A percentile compares a stretch with the other conserved stretches of the same genome.
Evolutionary conservation across 2,329 filamentous ascomycete genomes (phyloP).

Genomic region (Pyrenochaeta sp.): DNA sequence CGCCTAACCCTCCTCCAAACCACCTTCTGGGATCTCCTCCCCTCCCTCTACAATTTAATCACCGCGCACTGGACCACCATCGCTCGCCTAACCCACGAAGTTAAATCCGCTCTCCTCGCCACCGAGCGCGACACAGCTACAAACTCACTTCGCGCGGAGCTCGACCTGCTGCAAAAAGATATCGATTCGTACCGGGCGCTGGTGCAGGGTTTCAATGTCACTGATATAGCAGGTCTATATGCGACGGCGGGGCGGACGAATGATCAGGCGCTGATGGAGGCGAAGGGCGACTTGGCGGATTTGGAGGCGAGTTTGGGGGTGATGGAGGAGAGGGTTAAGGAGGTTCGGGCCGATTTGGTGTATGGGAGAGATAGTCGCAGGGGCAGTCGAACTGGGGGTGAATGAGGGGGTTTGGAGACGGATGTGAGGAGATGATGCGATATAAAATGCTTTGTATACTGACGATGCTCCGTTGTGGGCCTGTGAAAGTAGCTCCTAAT

Average conservation of each 20-base stretch:
- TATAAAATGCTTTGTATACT: too few relatives aligned
- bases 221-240: conserved; percentile 20
- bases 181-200: conserved; percentile 13
- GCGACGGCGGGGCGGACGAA: conserved; percentile 11
- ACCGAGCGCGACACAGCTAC: conserved; percentile 12
- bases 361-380: too few relatives aligned
- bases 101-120: conserved; percentile 5
- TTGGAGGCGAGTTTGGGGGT: conserved; percentile 13
- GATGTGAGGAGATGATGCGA: too few relatives aligned
- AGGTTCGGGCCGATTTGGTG: conserved; percentile 15
- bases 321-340: conserved; percentile 9
- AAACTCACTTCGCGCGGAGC: conserved; percentile 18
- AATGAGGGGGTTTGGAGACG: not conserved
- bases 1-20: conserved; percentile 5
- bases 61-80: conserved; percentile 6
- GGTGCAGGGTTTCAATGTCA: conserved; percentile 9
- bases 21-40: conserved; percentile 15
- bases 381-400: conserved; percentile 1
- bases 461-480: too few relatives aligned
- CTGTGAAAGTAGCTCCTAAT: too few relatives aligned
- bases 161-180: conserved; percentile 19
- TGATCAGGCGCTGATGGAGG: conserved; percentile 18
- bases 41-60: conserved; percentile 17
- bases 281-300: conserved; percentile 17
- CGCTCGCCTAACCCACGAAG: conserved; percentile 9